phyloP scores from a whole-genome alignment of 2,329 filamentous ascomycete species.

The Ascochyta fabae region DNA sequence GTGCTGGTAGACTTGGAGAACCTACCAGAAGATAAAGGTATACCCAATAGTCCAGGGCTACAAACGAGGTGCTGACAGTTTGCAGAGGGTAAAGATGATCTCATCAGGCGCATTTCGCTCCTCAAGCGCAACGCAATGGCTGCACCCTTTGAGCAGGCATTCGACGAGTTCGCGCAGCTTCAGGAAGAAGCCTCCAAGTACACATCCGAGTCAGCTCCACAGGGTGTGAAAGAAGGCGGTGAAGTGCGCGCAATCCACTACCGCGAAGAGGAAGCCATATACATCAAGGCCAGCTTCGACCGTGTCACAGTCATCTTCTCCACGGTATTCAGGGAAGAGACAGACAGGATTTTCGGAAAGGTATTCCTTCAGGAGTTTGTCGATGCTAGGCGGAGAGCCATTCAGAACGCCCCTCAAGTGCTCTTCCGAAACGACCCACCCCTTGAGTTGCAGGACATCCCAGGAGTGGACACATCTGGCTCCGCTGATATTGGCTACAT shows the following conservation, averaged over 20 bases:
- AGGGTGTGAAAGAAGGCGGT: conserved; percentile 86
- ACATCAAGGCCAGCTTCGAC: conserved; percentile 96
- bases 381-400: conserved; percentile 89
- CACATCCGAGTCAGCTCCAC: conserved; percentile 90
- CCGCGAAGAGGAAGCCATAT: conserved; percentile 97
- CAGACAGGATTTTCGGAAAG: conserved; percentile 95
- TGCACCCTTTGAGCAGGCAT: conserved; percentile 95
- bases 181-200: conserved; percentile 90
- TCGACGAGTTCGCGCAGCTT: conserved; percentile 86
- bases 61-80: conserved; percentile 25
- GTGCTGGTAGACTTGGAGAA: conserved; percentile 87
- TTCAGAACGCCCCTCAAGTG: conserved; percentile 98
- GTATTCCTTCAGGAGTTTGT: conserved; percentile 99
- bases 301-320: conserved; percentile 99
- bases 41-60: background rate
- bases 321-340: conserved; percentile 97
- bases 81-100: conserved; percentile 80
- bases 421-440: conserved; percentile 95
- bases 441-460: conserved; percentile 84
- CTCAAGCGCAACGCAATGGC: conserved; percentile 99
- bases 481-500: conserved; percentile 94
- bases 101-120: conserved; percentile 85
- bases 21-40: conserved; percentile 80
- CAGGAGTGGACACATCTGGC: conserved; percentile 74
- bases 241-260: conserved; percentile 97